Evolutionary conservation across 1,284 basidiomycete species (phyloP), one percentile per base, ranked within the genome.

Genomic region (Meira nashicola): DNA sequence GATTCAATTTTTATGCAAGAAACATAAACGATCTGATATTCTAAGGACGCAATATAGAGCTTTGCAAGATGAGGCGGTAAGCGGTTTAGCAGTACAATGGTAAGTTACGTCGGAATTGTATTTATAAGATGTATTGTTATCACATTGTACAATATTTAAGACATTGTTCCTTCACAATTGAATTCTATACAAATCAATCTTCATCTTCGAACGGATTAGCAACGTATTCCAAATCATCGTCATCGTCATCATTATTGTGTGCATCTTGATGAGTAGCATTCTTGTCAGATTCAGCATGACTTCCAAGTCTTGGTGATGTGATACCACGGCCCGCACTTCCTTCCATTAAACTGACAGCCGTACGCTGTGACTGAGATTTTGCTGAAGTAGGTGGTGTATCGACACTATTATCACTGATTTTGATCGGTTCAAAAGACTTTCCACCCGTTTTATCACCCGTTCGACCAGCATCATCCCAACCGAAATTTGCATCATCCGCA

Each of bases 41-140:
- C 85, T 95, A 72, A 82, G 89, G 74, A 94, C 92, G 5, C 81
- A 85, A 71, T 96, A 92, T 78, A 83, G 86, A 59, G 89, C 88
- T 21, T 90, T 97, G 0, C 89, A 90, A 79, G 89, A 87, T 78
- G 90, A 94, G 75, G 86, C 92, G 41, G 80, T 88, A 44, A 80
- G 77, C 44, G 87, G 87, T 12, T 81, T 91, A 52, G 87, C 88
- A 11, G 90, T 92, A 8, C 86, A 87, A 70, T 92, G 90, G 90
- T 92, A 81, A 81, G 57, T 25, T 5, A 43, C 28, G 28, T 33
- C 8, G 3, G 28, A 33, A 8, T 33, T 33, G 28, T 33, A 33
- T 8, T 33, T 33, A 33, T 33, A 33, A 33, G 28, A 33, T 33
- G 28, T 33, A 33, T 33, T 33, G 28, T 33, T 33, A 33, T 33